Base-by-base conservation (phyloP, 352 stramenopile species). In the Pythium aquatile region DNA sequence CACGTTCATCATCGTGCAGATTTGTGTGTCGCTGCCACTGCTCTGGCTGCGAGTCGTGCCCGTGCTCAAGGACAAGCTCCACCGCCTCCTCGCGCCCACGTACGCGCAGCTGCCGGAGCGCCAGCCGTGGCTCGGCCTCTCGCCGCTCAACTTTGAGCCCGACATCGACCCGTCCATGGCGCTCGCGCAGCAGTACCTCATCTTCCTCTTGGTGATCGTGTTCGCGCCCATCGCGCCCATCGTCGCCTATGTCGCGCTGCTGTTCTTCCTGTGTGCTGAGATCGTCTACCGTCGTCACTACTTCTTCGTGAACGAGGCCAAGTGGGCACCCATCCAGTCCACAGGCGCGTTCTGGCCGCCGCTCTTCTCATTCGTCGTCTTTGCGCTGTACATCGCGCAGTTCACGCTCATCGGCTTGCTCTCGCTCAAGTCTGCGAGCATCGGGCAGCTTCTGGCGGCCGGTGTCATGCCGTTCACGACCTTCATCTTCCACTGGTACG, bases 141-240 rank as follows among this genome's bases (percentile, higher is more conserved):
- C 65, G 35, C 80, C 78, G 29, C 62, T 90, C 39, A 86, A 85
- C 58, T 80, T 72, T 32, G 62, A 75, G 35, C 77, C 73, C 11
- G 75, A 83, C 54, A 70, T 93, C 29, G 80, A 90, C 46, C 61
- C 82, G 29, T 73, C 82, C 13, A 82, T 77, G 55, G 78, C 78
- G 44, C 60, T 93, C 14, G 80, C 82, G 8, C 76, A 91, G 63
- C 75, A 85, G 47, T 93, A 82, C 62, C 73, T 91, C 44, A 78
- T 93, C 32, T 85, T 93, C 35, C 58, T 93, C 53, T 72, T 93
- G 20, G 76, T 89, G 58, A 65, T 93, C 49, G 82, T 88, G 16
- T 93, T 91, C 52, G 71, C 82, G 30, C 73, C 82, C 20, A 89
- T 93, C 47, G 82, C 84, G n/a, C 84, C 84, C 59, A 74, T 93